phyloP scores from a whole-genome alignment of 176 grass and related monocot species.

The Ensete ventricosum region DNA sequence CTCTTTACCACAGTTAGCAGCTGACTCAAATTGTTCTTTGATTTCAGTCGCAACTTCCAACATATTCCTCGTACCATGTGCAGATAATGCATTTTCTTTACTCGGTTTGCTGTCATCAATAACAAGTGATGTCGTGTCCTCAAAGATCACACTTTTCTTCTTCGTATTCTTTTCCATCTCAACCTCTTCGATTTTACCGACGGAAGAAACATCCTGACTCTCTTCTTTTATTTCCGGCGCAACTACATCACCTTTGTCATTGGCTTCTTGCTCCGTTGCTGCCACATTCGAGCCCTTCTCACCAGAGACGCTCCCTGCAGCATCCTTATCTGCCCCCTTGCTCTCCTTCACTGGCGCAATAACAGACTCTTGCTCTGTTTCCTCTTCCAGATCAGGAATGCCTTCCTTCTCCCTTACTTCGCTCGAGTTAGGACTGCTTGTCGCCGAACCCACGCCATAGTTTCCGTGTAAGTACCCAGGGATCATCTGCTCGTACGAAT shows the following conservation, averaged over 20 bases:
- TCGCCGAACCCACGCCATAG: slow-evolving; percentile 26
- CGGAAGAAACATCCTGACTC: not conserved
- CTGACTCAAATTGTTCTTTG: slow-evolving; percentile 66
- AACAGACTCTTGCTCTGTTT: slow-evolving; percentile 65
- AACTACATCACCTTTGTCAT: slow-evolving; percentile 27
- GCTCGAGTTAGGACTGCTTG: slow-evolving; percentile 73
- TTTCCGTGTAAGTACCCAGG: slow-evolving; percentile 18
- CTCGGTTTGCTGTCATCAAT: slow-evolving; percentile 20
- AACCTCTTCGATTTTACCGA: slow-evolving; percentile 23
- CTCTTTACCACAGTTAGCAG: slow-evolving; percentile 45
- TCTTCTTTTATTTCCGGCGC: slow-evolving; percentile 5
- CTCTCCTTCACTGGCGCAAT: slow-evolving; percentile 36
- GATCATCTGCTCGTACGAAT: slow-evolving; percentile 48
- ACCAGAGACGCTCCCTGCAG: not conserved
- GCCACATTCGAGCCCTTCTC: not conserved
- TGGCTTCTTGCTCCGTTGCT: slow-evolving; percentile 1
- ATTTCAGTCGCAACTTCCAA: slow-evolving; percentile 61
- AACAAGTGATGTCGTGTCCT: slow-evolving; percentile 33
- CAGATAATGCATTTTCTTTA: slow-evolving; percentile 9
- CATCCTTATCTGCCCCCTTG: slow-evolving; percentile 21
- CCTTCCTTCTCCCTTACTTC: slow-evolving; percentile 86
- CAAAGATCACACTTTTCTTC: slow-evolving; percentile 30
- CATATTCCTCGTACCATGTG: slow-evolving; percentile 47
- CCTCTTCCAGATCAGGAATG: slow-evolving; percentile 87
- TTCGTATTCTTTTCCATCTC: slow-evolving; percentile 8